Evolutionary conservation across 768 basidiomycete genomes (phyloP).

Genomic region (Astraeus odoratus): DNA sequence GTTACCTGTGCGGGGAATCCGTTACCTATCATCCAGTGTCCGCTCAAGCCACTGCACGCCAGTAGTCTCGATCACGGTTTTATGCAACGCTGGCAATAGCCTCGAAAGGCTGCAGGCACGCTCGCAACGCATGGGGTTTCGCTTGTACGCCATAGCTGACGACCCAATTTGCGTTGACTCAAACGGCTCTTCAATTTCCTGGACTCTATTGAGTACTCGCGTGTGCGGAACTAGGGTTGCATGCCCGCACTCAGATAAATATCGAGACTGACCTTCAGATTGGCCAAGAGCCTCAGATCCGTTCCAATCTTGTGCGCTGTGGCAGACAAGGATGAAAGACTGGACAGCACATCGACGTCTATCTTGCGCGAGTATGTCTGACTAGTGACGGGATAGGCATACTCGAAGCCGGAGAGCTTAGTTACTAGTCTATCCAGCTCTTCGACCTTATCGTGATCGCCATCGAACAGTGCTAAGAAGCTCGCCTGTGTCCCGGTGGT

Average conservation of each 20-base stretch:
- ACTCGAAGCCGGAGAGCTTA: slow-evolving; percentile 84
- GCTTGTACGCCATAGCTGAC: slow-evolving; percentile 98
- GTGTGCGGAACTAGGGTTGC: too few species aligned
- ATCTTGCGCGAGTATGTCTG: slow-evolving; percentile 99
- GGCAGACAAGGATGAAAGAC: slow-evolving; percentile 84
- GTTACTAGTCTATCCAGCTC: slow-evolving; percentile 86
- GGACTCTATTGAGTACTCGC: neutral
- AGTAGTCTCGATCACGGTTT: slow-evolving; percentile 92
- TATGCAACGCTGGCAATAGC: slow-evolving; percentile 92
- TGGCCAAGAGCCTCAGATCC: slow-evolving; percentile 89
- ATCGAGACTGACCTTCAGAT: slow-evolving; percentile 59
- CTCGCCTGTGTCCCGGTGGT: slow-evolving; percentile 98
- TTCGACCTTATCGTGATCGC: slow-evolving; percentile 93
- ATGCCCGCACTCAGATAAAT: too few species aligned
- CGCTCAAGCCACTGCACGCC: slow-evolving; percentile 98
- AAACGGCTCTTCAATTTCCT: slow-evolving; percentile 98
- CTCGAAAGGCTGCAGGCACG: slow-evolving; percentile 94
- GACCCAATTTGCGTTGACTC: slow-evolving; percentile 98
- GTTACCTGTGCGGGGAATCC: neutral
- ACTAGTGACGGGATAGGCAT: slow-evolving; percentile 95
- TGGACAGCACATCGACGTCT: slow-evolving; percentile 86
- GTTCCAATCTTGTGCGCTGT: slow-evolving; percentile 98
- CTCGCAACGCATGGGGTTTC: slow-evolving; percentile 98
- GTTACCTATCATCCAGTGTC: slow-evolving; percentile 89
- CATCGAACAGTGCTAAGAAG: slow-evolving; percentile 90